These are phyloP conservation scores for Fabrea salina DNA, from an alignment of 169 alveolate species.

Conservation along the genomic window DNA sequence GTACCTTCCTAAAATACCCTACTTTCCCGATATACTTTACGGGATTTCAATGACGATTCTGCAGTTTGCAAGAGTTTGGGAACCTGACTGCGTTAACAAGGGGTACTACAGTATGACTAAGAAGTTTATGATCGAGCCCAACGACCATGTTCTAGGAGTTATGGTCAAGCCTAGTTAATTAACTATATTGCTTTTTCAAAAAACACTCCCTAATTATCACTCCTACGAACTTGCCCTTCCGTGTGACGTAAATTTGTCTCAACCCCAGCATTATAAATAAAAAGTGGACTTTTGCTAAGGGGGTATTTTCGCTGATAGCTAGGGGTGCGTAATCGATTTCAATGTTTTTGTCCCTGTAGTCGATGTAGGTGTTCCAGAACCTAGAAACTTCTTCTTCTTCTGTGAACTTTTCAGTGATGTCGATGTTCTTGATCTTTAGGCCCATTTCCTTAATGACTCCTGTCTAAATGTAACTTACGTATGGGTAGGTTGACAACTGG, in stretches of 20 bases:
- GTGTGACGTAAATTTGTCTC: slow-evolving; percentile 57
- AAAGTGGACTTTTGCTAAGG: slow-evolving; percentile 62
- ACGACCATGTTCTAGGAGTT: not conserved
- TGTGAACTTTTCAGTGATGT: not conserved
- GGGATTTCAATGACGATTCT: not conserved
- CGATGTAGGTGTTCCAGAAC: slow-evolving; percentile 48
- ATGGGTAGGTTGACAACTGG: not conserved
- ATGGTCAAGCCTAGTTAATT: no score
- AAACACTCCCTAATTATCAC: no score
- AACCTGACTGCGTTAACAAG: slow-evolving; percentile 2
- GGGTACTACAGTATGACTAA: not conserved
- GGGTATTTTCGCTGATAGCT: slow-evolving; percentile 54
- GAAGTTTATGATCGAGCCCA: not conserved
- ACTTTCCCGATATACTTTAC: not conserved
- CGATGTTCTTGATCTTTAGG: not conserved
- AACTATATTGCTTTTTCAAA: no score
- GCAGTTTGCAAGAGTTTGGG: not conserved
- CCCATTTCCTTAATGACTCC: not conserved
- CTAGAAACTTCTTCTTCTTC: slow-evolving; percentile 25
- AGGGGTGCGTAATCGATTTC: slow-evolving; percentile 53
- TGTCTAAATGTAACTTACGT: not conserved
- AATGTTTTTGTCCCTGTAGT: slow-evolving; percentile 39
- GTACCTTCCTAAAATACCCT: slow-evolving; percentile 4
- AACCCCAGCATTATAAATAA: slow-evolving; percentile 65
- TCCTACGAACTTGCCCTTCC: slow-evolving; percentile 56